Conservation (phyloP, 1,284 basidiomycete species). For the Moesziomyces sp. region DNA sequence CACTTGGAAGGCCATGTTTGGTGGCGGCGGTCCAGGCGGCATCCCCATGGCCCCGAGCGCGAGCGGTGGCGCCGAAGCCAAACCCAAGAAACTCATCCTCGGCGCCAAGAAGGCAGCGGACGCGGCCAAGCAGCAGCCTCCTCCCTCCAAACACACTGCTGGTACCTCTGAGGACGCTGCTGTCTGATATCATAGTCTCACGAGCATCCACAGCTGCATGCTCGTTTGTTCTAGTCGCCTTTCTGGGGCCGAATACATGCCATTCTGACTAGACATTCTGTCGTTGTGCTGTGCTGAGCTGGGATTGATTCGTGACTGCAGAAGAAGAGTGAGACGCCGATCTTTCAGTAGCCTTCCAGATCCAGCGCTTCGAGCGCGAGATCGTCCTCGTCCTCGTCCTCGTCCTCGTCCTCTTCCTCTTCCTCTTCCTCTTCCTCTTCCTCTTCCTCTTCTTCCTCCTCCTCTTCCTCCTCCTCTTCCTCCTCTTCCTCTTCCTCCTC, state of each 20-base stretch:
- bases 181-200: no score
- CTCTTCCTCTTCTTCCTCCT: conserved; percentile 39
- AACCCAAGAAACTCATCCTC: conserved; percentile 49
- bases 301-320: no score
- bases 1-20: conserved; percentile 64
- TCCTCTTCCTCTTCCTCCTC: conserved; percentile 23
- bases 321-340: no score
- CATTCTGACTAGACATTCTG: no score
- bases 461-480: conserved; percentile 25
- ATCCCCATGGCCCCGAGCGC: conserved; percentile 26
- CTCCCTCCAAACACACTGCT: no score
- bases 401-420: conserved; percentile 85
- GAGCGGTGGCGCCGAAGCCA: conserved; percentile 17
- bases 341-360: conserved; percentile 71
- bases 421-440: conserved; percentile 41
- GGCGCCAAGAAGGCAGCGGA: conserved; percentile 21
- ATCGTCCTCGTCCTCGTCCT: conserved; percentile 97
- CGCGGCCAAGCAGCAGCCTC: background rate
- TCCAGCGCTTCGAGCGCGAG: conserved; percentile 97
- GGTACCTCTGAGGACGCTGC: no score
- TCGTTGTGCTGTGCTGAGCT: no score
- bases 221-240: no score
- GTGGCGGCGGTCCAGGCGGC: conserved; percentile 49
- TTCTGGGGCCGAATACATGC: no score
- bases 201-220: no score